Percentiles rank a stretch among this genome's conserved stretches.
Evolutionary conservation across 768 basidiomycete genomes (phyloP).

Genomic region (Lanmaoa rubissima): DNA sequence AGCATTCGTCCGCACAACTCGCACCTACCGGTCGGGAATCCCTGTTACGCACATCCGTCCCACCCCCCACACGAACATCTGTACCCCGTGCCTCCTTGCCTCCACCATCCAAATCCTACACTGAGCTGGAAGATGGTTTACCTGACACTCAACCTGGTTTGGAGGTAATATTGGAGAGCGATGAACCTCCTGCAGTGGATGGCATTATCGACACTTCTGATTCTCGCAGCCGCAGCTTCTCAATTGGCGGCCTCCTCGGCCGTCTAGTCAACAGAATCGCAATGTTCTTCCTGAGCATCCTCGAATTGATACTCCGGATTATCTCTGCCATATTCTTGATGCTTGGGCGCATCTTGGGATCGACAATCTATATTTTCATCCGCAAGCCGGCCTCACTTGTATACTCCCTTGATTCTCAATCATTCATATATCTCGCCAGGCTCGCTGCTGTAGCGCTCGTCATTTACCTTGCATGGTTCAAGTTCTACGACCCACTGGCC

Average conservation of each 20-base stretch:
- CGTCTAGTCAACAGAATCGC: conserved; percentile 37
- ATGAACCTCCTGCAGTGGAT: conserved; percentile 44
- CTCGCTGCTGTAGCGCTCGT: conserved; percentile 42
- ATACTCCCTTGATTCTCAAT: conserved; percentile 31
- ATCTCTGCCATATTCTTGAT: conserved; percentile 40
- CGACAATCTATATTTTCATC: conserved; percentile 45
- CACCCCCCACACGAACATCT: conserved; percentile 38
- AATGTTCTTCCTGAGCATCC: conserved; percentile 30
- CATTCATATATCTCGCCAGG: conserved; percentile 37
- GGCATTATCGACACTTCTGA: conserved; percentile 27
- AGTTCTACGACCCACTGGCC: conserved; percentile 38
- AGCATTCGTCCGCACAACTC: conserved; percentile 27
- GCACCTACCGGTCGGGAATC: conserved; percentile 38
- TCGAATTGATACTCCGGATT: conserved; percentile 25
- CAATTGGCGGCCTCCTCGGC: conserved; percentile 47
- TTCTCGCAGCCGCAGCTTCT: conserved; percentile 32
- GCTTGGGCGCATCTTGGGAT: conserved; percentile 49
- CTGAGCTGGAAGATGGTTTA: conserved; percentile 21
- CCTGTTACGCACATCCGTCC: conserved; percentile 34
- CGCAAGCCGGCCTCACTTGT: conserved; percentile 46
- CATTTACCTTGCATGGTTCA: conserved; percentile 46
- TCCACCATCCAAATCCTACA: conserved; percentile 30
- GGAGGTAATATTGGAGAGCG: conserved; percentile 62
- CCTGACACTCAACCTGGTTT: conserved; percentile 51
- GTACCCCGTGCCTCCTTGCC: conserved; percentile 42